A percentile compares a stretch with the other conserved stretches of the same genome.
These are phyloP conservation scores for Botrytis porri DNA, from an alignment of 2,329 filamentous ascomycete genomes.

Conservation along the genomic window DNA sequence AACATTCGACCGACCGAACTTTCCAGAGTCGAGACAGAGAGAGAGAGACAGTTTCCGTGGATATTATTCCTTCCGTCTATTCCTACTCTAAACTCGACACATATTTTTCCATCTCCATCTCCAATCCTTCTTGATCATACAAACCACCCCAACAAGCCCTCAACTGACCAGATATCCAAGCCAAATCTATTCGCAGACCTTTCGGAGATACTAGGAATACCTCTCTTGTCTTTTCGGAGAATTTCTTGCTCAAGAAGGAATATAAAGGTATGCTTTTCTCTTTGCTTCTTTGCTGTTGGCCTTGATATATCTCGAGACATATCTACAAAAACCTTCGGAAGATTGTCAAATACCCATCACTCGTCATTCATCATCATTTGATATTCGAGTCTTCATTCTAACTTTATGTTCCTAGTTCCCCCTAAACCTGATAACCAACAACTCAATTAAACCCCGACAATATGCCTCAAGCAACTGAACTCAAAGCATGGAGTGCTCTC, in stretches of 20 bases:
- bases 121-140: neutral
- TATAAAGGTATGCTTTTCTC: neutral
- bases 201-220: neutral
- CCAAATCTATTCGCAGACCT: neutral
- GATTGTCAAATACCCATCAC: neutral
- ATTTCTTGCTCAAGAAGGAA: neutral
- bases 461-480: slow-evolving; percentile 82
- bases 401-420: neutral
- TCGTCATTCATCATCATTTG: neutral
- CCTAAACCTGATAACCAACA: neutral
- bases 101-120: neutral
- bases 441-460: slow-evolving; percentile 24
- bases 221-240: neutral
- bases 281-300: neutral
- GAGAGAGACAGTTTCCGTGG: neutral
- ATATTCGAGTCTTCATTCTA: neutral
- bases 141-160: neutral
- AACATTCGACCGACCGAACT: neutral
- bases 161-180: neutral
- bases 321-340: neutral
- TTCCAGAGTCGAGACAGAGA: neutral
- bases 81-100: neutral
- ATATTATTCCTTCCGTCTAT: neutral
- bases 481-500: slow-evolving; percentile 84
- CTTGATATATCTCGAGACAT: neutral